Evolutionary conservation across 2,329 filamentous ascomycete genomes (phyloP).

Genomic region (Aspergillus luchuensis): DNA sequence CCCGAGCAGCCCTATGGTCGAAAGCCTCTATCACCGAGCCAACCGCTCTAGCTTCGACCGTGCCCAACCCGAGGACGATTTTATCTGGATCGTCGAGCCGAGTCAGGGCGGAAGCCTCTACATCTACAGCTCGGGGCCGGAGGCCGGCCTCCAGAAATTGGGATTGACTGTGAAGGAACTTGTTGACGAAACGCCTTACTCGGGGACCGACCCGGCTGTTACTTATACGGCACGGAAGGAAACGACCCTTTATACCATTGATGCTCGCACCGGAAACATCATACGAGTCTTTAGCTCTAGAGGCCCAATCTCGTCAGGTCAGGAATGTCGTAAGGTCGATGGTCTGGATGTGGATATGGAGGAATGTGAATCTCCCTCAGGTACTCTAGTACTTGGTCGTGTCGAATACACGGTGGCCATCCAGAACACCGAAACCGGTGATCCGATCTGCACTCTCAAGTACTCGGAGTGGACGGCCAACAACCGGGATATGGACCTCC

Average conservation of each 20-base stretch:
- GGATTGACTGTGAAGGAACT: conserved; percentile 68
- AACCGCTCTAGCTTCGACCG: conserved; percentile 65
- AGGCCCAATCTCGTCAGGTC: conserved; percentile 68
- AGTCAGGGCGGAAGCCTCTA: conserved; percentile 84
- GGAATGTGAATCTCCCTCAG: conserved; percentile 72
- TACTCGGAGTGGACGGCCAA: conserved; percentile 97
- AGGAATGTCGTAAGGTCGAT: conserved; percentile 73
- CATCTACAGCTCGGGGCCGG: conserved; percentile 71
- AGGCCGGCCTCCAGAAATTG: conserved; percentile 50
- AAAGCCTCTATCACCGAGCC: conserved; percentile 77
- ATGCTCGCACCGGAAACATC: conserved; percentile 80
- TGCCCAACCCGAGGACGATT: conserved; percentile 71
- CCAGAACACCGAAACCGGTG: conserved; percentile 70
- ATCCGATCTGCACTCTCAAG: conserved; percentile 81
- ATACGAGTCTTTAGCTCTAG: conserved; percentile 80
- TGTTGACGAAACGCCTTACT: conserved; percentile 81
- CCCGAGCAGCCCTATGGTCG: conserved; percentile 79
- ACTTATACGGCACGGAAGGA: conserved; percentile 91
- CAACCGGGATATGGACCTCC: conserved; percentile 83
- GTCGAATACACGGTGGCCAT: conserved; percentile 91
- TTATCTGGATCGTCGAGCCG: conserved; percentile 93
- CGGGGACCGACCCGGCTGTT: conserved; percentile 72
- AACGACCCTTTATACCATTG: conserved; percentile 83
- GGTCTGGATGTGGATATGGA: conserved; percentile 62
- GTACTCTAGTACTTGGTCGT: conserved; percentile 79